Conservation (phyloP, 768 basidiomycete species). For the Termitomyces sp. region DNA sequence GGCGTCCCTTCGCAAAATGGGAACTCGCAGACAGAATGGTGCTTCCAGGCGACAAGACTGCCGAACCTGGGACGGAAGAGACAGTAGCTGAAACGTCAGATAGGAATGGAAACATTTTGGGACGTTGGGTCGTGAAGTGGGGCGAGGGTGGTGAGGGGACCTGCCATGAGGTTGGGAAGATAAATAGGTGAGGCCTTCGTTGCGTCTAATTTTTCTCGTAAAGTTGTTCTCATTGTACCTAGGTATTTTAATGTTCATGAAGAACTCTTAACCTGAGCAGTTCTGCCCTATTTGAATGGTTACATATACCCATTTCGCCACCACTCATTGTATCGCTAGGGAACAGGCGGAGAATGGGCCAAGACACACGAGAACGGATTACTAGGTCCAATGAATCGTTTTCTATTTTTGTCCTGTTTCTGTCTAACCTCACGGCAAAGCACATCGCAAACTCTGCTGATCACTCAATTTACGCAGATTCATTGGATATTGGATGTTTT, state of each 20-base stretch:
- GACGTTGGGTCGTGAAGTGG: slow-evolving; percentile 81
- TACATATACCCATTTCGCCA: not conserved
- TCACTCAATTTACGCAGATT: not conserved
- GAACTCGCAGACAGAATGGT: slow-evolving; percentile 58
- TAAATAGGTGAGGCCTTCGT: slow-evolving; percentile 48
- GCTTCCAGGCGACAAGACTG: slow-evolving; percentile 36
- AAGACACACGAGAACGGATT: not conserved
- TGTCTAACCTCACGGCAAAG: not conserved
- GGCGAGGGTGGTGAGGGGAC: slow-evolving; percentile 58
- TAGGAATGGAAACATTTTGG: slow-evolving; percentile 54
- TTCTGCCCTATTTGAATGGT: not conserved
- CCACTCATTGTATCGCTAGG: not conserved
- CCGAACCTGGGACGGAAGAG: slow-evolving; percentile 55
- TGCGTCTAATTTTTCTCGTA: not conserved
- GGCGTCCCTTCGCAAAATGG: slow-evolving; percentile 77
- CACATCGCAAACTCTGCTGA: not conserved
- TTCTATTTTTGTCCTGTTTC: not conserved
- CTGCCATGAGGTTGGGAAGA: slow-evolving; percentile 60
- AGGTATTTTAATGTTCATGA: slow-evolving; percentile 48
- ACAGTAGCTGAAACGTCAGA: slow-evolving; percentile 77
- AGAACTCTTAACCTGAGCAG: slow-evolving; percentile 29
- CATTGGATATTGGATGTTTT: not conserved
- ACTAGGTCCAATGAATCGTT: not conserved
- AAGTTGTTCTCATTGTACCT: not conserved
- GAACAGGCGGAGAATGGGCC: not conserved